Conservation (phyloP, 2,329 filamentous ascomycete species). For the Curvularia verruculosa region DNA sequence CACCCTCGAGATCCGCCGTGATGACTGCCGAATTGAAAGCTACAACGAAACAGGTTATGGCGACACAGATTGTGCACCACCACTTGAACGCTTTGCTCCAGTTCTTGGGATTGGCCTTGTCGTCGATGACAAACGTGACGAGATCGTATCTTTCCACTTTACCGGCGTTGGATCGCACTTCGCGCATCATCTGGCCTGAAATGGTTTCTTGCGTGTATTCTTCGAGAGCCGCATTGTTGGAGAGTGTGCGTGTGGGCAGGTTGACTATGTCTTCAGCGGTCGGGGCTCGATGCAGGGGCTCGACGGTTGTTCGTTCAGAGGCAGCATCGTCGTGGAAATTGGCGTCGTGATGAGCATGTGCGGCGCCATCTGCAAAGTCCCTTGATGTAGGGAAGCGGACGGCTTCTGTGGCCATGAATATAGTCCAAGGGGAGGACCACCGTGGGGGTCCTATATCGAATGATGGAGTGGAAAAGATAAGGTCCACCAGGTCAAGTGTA, state of each 20-base stretch:
- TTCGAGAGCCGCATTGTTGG: constrained; percentile 59
- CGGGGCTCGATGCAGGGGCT: constrained; percentile 28
- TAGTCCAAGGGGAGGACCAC: constrained; percentile 1
- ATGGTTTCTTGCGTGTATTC: constrained; percentile 71
- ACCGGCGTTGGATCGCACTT: constrained; percentile 61
- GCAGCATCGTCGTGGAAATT: constrained; percentile 17
- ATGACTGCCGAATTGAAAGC: constrained; percentile 71
- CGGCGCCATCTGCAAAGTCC: constrained; percentile 19
- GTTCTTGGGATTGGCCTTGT: constrained; percentile 83
- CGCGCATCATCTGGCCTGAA: constrained; percentile 65
- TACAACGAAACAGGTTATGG: constrained; percentile 58
- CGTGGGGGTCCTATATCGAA: not conserved
- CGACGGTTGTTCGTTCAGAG: constrained; percentile 17
- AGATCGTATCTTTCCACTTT: constrained; percentile 62
- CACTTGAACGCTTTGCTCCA: constrained; percentile 80
- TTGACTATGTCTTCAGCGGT: constrained; percentile 57
- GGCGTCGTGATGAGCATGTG: constrained; percentile 8
- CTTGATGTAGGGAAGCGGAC: constrained; percentile 15
- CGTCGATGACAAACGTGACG: constrained; percentile 72
- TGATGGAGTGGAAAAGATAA: not conserved
- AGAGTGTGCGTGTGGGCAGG: constrained; percentile 70
- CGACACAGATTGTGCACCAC: constrained; percentile 82
- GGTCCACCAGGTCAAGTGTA: not conserved
- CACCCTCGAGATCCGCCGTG: constrained; percentile 74
- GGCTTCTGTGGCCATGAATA: constrained; percentile 26